Base-by-base conservation (phyloP, 2,329 filamentous ascomycete species). In the Fonsecaea monophora region DNA sequence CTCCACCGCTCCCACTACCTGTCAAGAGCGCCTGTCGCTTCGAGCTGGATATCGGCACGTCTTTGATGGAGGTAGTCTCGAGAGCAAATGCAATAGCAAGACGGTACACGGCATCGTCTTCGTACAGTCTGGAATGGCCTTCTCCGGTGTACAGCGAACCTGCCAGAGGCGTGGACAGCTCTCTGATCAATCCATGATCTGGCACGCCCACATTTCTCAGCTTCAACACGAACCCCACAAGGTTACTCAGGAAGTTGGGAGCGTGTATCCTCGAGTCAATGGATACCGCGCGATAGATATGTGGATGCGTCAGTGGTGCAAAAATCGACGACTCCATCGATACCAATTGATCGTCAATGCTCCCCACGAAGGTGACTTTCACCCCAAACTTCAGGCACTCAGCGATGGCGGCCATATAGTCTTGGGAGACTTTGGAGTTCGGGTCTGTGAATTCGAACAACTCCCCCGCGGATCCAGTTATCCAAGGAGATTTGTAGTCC, bases 311-410 rank as follows among this genome's bases (percentile, higher is more conserved):
- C 3, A 93, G 88, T 0, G 91, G 91, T 0, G 92, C 90, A 78
- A 96, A 96, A 0, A 95, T 88, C 15, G 94, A 93, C 2, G 94
- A 97, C 87, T 97, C 94, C 75, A 99, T 83, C 3, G 94, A 94
- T 13, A 99, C 94, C 2, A 99, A 84, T 78, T 99, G 95, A 78
- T 99, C 95, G 77, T 99, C 95, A 60, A 99, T 96, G 78, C 94
- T 97, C 62, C 94, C 94, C 66, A 96, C 85, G 76, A 94, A 97
- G 0, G 93, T 91, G 57, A 98, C 87, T 48, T 92, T 87, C 13
- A 92, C 92, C 12, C 94, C 93, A 73, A 92, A 90, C 15, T 89
- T 85, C 6, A 99, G 82, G 1, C 90, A 90, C 9, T 86, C 86
- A 74, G 90, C 88, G 2, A 98, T 81, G 0, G 93, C 88, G 34